Evolutionary conservation across 1,284 basidiomycete genomes (phyloP).

Genomic region (Rugosomyces carneus): DNA sequence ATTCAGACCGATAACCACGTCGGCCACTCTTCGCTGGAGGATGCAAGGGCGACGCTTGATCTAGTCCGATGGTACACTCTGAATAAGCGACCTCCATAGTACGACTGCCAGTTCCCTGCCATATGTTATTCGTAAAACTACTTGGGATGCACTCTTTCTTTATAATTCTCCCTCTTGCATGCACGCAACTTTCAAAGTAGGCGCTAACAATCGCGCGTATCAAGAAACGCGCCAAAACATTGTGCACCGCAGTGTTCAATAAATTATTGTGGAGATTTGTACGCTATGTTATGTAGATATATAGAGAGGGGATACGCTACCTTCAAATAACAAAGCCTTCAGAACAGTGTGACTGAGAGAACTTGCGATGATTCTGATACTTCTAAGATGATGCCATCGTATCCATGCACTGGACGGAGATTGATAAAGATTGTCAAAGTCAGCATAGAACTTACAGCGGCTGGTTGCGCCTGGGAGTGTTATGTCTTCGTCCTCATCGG

Average conservation of each 20-base stretch:
- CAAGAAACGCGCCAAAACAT: no score
- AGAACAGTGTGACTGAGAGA: slow-evolving; percentile 67
- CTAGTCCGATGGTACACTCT: slow-evolving; percentile 72
- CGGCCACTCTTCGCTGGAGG: slow-evolving; percentile 83
- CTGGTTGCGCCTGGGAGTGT: slow-evolving; percentile 68
- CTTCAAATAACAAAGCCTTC: slow-evolving; percentile 17
- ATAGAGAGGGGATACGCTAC: neutral
- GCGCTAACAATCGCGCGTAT: no score
- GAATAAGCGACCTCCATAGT: slow-evolving; percentile 41
- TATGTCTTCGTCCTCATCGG: slow-evolving; percentile 72
- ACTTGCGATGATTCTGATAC: slow-evolving; percentile 75
- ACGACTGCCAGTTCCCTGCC: neutral
- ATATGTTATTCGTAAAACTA: neutral
- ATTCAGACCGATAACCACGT: slow-evolving; percentile 71
- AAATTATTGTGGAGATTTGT: neutral
- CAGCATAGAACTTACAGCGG: slow-evolving; percentile 46
- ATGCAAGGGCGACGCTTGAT: slow-evolving; percentile 79
- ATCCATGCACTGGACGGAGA: slow-evolving; percentile 57
- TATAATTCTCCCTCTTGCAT: neutral
- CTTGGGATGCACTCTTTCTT: neutral
- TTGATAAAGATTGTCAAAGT: slow-evolving; percentile 16
- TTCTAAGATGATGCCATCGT: slow-evolving; percentile 78
- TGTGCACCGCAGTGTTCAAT: no score
- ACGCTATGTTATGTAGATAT: neutral
- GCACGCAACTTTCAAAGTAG: neutral